Evolutionary conservation across 2,329 filamentous ascomycete species (phyloP), one percentile per base, ranked within the genome.

Genomic region (Monosporascus cannonballus): DNA sequence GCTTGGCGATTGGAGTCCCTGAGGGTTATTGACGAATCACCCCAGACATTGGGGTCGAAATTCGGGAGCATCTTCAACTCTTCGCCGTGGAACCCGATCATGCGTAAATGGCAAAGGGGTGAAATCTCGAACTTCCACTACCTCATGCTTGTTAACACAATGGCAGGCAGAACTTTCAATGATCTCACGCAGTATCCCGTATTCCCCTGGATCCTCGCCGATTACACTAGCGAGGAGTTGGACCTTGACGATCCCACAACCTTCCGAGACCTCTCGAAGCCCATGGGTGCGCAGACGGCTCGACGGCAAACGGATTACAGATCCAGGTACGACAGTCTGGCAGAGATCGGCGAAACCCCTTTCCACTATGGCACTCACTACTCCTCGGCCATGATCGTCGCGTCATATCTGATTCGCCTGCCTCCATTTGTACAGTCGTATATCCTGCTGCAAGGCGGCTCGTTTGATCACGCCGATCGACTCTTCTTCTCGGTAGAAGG

Each of bases 351-450:
- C 7, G 92, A 96, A 46, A 86, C 89, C 1, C 89, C 94, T 0
- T 99, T 96, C 67, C 94, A 99, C 67, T 99, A 97, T 61, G 94
- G 94, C 18, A 99, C 95, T 0, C 95, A 99, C 68, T 99, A 99
- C 69, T 97, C 94, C 1, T 97, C 94, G 2, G 94, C 94, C 7
- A 99, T 97, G 94, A 96, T 96, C 54, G 94, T 99, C 6, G 91
- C 91, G 14, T 96, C 92, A 0, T 99, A 96, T 64, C 79, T 99
- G 41, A 96, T 99, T 63, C 87, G 94, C 18, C 78, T 99, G 17
- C 93, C 96, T 49, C 94, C 94, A 0, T 99, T 97, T 67, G 93
- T 96, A 24, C 90, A 97, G 61, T 96, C 94, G 0, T 97, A 96
- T 65, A 83, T 97, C 20, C 76, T 97, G 8, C 80, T 99, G 2